Evolutionary conservation across 2,329 filamentous ascomycete genomes (phyloP), one percentile per base, ranked within the genome.

Genomic region (Acrocalymma vagum): DNA sequence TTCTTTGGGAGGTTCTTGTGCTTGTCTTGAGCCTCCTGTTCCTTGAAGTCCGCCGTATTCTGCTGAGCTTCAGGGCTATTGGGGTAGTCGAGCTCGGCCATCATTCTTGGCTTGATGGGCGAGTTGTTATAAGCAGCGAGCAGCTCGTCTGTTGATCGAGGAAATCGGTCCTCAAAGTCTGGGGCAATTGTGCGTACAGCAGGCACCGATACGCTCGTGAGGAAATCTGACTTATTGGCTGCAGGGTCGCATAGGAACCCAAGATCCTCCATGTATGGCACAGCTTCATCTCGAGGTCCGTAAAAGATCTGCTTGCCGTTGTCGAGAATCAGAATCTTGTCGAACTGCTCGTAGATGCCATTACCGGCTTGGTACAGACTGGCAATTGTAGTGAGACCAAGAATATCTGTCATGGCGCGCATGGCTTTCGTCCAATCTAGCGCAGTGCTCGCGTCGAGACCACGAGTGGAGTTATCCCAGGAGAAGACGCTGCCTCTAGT

Each of bases 221-320:
- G 68, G 62, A 90, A 92, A 55, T 92, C 88, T 2, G 81, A 82
- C 0, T 81, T 82, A 0, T 85, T 90, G 13, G 83, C 79, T 5
- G 82, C 79, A 6, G 81, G 25, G 16, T 31, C 74, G 51, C 81
- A 86, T 18, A 81, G 55, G 56, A 88, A 90, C n/a, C 87, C 87
- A 61, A 86, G 80, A 8, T 77, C 67, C 53, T 83, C 79, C 45
- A 90, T 89, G 65, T 83, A 90, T 0, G 68, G 66, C 50, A 78
- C 82, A 2, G 87, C 87, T 3, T 74, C 63, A 3, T 55, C 60
- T 0, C 79, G 78, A 0, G 80, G 78, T 0, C 88, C 88, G 48
- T 84, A 90, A 70, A 81, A 92, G 46, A 91, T 90, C 58, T 90
- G 79, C 0, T 84, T 78, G 1, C 87, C 88, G 55, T 89, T 84